A percentile compares a stretch with the other conserved stretches of the same genome.
phyloP scores from a whole-genome alignment of 2,329 filamentous ascomycete species.

The Paraconiothyrium brasiliense region DNA sequence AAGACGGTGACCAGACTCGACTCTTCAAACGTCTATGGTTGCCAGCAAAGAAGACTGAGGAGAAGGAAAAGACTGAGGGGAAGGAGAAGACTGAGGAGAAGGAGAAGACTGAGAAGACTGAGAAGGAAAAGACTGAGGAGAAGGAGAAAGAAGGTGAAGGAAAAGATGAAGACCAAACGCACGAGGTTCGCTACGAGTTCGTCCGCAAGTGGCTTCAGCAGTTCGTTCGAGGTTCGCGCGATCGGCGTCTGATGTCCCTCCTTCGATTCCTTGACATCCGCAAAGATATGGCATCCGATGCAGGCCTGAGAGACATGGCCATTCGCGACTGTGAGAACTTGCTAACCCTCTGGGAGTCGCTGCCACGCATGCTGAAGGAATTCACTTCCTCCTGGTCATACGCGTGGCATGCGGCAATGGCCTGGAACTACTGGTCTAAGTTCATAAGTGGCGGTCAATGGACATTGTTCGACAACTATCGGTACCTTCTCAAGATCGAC shows the following conservation, averaged over 20 bases:
- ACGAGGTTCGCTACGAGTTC: background rate
- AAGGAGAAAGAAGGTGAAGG: background rate
- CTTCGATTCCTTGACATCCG: constrained; percentile 3
- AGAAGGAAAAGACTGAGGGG: background rate
- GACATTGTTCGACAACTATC: constrained; percentile 11
- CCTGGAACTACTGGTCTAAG: constrained; percentile 5
- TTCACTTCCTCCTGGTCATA: constrained; percentile 5
- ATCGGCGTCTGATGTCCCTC: constrained; percentile 1
- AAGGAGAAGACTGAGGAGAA: background rate
- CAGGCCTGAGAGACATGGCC: background rate
- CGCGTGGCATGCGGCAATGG: constrained; percentile 8
- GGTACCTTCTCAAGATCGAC: constrained; percentile 3
- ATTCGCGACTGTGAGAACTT: constrained; percentile 8
- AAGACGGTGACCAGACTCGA: background rate
- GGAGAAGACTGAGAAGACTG: too few relatives aligned
- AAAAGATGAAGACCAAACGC: background rate
- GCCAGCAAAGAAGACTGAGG: background rate
- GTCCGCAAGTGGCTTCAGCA: background rate
- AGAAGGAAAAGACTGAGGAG: background rate
- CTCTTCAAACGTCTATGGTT: background rate
- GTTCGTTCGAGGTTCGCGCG: background rate
- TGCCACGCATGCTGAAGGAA: constrained; percentile 12
- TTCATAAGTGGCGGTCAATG: constrained; percentile 5
- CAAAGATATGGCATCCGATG: background rate
- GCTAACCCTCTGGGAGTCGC: constrained; percentile 6